Evolutionary conservation across 2,329 filamentous ascomycete genomes (phyloP), one percentile per base, ranked within the genome.

Genomic region (Rutstroemia sp.): DNA sequence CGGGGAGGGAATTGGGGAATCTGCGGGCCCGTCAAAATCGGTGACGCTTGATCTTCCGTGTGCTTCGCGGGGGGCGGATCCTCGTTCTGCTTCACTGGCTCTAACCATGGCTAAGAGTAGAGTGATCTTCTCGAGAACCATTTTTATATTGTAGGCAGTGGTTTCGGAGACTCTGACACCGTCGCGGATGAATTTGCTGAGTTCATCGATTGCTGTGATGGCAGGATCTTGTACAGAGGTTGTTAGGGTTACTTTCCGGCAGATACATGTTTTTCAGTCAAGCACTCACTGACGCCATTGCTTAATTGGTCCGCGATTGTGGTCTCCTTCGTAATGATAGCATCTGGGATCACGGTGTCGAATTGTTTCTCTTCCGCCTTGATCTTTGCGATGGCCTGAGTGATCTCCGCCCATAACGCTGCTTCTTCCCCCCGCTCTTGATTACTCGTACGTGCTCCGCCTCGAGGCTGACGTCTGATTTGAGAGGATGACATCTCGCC

Each of bases 1-100:
- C 23, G 67, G 61, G 9, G 67, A 67, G 17, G 68, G 67, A 1
- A 60, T 61, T 7, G 67, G 68, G 7, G 68, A 68, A 42, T 70
- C 68, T 4, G 60, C 60, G 12, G 65, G 58, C 25, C 65, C 66
- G 57, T 70, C 68, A 34, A 64, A 63, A 23, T 70, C 68, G 30
- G 67, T 60, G 9, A 56, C 54, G 16, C 54, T 52, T 6, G 65
- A 64, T 52, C 63, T 56, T 9, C 63, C 61, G 17, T 61, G 59
- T 8, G 62, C 63, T 45, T 64, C 64, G 16, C 67, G 63, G 7
- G 63, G 58, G 9, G 56, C 57, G 7, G 58, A 57, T 17, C 58
- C 57, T 38, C 64, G 57, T 21, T 61, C 53, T 45, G 58, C 48
- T 51, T 67, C 65, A 38, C 67, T 64, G 27, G 63, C 58, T 27